Base-by-base conservation (phyloP, 2,329 filamentous ascomycete genomes). In the Catunica adiposa region DNA sequence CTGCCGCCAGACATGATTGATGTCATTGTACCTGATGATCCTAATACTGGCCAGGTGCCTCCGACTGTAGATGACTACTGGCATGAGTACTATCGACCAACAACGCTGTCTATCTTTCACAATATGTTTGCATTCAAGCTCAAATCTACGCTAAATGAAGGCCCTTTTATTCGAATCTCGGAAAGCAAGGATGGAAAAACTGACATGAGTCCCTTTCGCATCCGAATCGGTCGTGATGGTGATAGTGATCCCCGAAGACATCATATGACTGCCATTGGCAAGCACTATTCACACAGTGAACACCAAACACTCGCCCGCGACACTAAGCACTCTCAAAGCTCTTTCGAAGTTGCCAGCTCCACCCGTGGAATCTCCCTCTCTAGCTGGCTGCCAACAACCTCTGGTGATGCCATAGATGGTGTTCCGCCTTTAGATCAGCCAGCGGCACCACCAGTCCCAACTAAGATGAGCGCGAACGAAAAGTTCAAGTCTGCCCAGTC, bases 51-150 rank as follows among this genome's bases (percentile, higher is more conserved):
- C 3, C 9, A 15, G 22, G 17, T 52, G 4, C 29, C 50, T 5
- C 17, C 74, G 2, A 80, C 77, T 58, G 88, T 87, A 59, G 90
- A 97, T 64, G 89, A 97, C 67, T 98, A 95, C 68, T 98, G 92
- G 92, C 74, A 92, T 6, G 92, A 98, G 66, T 97, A 96, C 67
- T 98, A 98, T 66, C 82, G 89, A 14, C 92, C 92, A 0, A 76
- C 86, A 6, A 86, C 86, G 0, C 71, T 97, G 1, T 95, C 92
- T 0, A 92, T 88, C 0, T 88, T 97, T 61, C 78, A 83, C 14
- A 98, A 96, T 65, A 85, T 96, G 66, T 96, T 95, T 65, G 80
- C 88, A 0, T 95, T 86, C 68, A 89, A 86, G 65, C 86, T 97
- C 77, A 94, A 90, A 64, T 89, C 86, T 0, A 92, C 86, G 3